Evolutionary conservation across 2,329 filamentous ascomycete genomes (phyloP).

Genomic region (Grosmannia huntii): DNA sequence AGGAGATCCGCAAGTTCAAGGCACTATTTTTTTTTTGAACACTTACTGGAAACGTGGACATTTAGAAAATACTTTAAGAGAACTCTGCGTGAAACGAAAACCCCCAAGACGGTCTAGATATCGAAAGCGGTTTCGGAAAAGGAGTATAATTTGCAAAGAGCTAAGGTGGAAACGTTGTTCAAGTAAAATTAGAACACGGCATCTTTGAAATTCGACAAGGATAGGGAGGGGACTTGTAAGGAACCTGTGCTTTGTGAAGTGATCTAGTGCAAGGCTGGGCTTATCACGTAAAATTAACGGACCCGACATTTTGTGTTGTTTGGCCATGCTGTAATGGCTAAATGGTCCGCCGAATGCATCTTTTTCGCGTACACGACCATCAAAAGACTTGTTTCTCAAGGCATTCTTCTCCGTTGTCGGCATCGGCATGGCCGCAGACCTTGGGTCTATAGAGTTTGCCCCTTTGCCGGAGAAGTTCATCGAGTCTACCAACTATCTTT

Average conservation of each 20-base stretch:
- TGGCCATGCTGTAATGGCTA: neutral
- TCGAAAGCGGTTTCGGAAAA: neutral
- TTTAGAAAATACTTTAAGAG: neutral
- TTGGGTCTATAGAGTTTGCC: neutral
- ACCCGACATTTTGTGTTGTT: too few relatives aligned
- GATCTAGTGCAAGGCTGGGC: too few relatives aligned
- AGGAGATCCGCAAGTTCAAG: neutral
- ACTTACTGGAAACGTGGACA: neutral
- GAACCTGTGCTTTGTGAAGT: too few relatives aligned
- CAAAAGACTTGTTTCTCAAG: neutral
- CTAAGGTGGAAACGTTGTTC: neutral
- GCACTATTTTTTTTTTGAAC: neutral
- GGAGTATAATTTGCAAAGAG: neutral
- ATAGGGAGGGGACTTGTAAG: too few relatives aligned
- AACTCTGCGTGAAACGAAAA: neutral
- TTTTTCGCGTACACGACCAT: neutral
- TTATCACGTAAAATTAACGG: too few relatives aligned
- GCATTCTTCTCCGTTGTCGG: neutral
- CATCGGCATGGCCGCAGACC: neutral
- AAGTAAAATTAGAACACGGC: neutral
- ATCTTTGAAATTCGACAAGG: too few relatives aligned
- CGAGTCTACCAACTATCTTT: neutral
- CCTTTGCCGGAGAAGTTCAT: neutral
- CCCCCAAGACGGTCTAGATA: neutral
- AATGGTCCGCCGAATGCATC: neutral